Base-by-base conservation (phyloP, 116 monocot genomes). In the Zostera marina region DNA sequence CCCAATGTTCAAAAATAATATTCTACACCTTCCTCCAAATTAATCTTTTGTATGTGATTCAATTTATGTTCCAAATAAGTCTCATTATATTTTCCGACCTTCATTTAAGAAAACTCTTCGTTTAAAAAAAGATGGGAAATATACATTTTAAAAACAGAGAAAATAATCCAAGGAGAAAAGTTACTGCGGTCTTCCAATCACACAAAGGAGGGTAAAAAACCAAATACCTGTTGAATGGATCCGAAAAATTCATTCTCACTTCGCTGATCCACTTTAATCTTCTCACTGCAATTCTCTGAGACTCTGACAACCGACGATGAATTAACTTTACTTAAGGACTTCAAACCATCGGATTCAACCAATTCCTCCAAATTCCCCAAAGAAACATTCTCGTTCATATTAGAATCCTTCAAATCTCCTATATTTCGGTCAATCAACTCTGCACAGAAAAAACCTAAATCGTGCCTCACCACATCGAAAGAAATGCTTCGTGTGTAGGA, bases 281-380 rank as follows among this genome's bases (percentile, higher is more conserved):
- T 44, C 11, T 47, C 15, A 42, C 14, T 20, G 17, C 9, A 23
- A 4, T 44, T 25, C 24, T 61, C 61, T 0, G 14, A 10, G 5
- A 9, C 61, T 19, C 44, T n/a, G 0, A n/a, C n/a, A n/a, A 9
- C 11, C 22, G 9, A 23, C 4, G 22, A 13, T 15, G 14, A 15
- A 14, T n/a, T n/a, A n/a, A 9, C 32, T 40, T 3, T 4, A 11
- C 15, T 20, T n/a, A n/a, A n/a, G 47, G 42, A 32, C 56, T 40
- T 56, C 59, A n/a, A 19, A 52, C n/a, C 1, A 3, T 11, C 41
- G 41, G 52, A 51, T 25, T 61, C 68, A 23, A 60, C 21, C 22
- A 53, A 62, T 23, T 69, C 69, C 44, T 69, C 54, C 53, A 69
- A 12, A 43, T 22, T 47, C 20, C 42, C 56, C 53, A 69, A 53